Evolutionary conservation across 1,284 basidiomycete genomes (phyloP).

Genomic region (Sanghuangporus baumii): DNA sequence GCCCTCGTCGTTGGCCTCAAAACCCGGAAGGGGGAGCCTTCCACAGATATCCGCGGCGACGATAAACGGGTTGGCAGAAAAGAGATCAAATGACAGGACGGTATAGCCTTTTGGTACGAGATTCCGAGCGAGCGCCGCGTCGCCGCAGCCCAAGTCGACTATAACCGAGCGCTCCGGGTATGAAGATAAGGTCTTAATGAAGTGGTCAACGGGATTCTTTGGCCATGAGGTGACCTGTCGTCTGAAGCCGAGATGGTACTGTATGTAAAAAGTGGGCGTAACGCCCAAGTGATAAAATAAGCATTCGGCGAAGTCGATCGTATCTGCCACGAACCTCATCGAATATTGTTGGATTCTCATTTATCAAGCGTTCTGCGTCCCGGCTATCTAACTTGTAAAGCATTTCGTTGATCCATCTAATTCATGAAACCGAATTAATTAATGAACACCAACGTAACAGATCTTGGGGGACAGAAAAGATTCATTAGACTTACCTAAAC

Average conservation of each 20-base stretch:
- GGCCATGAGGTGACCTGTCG: conserved; percentile 90
- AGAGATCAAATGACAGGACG: conserved; percentile 79
- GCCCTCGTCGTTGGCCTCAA: conserved; percentile 47
- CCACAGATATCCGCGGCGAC: conserved; percentile 76
- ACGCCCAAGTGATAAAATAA: background rate
- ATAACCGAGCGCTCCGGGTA: conserved; percentile 70
- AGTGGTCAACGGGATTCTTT: conserved; percentile 80
- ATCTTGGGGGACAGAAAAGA: background rate
- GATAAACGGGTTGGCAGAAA: conserved; percentile 68
- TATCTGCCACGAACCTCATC: conserved; percentile 52
- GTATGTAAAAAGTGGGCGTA: conserved; percentile 11
- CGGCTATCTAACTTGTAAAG: conserved; percentile 79
- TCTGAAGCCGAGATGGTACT: conserved; percentile 92
- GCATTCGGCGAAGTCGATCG: background rate
- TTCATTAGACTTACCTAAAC: conserved; percentile 53
- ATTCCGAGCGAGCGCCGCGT: conserved; percentile 79
- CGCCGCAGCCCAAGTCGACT: conserved; percentile 93
- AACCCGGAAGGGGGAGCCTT: conserved; percentile 77
- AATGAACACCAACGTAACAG: background rate
- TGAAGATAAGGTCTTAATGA: conserved; percentile 53
- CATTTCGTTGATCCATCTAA: conserved; percentile 81
- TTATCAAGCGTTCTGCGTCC: conserved; percentile 77
- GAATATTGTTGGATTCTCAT: conserved; percentile 69
- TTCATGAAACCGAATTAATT: background rate
- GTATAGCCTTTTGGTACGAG: conserved; percentile 64